Conservation (phyloP, 352 stramenopile species). For the Globisporangium middletonii region DNA sequence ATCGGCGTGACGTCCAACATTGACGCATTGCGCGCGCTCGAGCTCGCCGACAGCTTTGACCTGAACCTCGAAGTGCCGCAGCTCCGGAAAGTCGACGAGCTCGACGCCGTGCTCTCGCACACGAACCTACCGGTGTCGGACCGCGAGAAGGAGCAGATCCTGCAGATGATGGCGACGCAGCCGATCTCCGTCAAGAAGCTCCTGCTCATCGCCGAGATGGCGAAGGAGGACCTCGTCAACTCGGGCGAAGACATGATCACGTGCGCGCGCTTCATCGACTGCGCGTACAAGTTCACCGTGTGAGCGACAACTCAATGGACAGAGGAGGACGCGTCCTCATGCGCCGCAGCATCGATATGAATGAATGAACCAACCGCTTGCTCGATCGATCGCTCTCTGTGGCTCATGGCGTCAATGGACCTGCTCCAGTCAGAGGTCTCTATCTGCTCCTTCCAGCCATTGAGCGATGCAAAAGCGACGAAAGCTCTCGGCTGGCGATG, state of each 20-base stretch:
- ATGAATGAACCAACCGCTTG: no score
- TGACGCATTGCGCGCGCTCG: constrained; percentile 89
- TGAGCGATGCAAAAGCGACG: no score
- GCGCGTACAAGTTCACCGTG: constrained; percentile 65
- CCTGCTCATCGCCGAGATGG: constrained; percentile 96
- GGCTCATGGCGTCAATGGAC: no score
- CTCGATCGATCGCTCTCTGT: no score
- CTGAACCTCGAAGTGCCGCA: constrained; percentile 90
- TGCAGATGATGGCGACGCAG: constrained; percentile 74
- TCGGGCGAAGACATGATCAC: constrained; percentile 68
- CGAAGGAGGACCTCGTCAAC: constrained; percentile 79
- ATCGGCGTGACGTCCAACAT: constrained; percentile 94
- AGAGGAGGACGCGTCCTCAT: no score
- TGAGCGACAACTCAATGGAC: background rate
- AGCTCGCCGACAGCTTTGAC: constrained; percentile 93
- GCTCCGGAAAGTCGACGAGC: constrained; percentile 84
- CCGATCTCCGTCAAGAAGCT: constrained; percentile 99
- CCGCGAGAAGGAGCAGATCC: constrained; percentile 58
- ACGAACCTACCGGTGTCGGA: constrained; percentile 72
- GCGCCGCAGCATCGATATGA: no score
- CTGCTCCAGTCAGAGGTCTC: no score
- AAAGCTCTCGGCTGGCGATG: no score
- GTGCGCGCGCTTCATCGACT: constrained; percentile 75
- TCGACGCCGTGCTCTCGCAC: constrained; percentile 83
- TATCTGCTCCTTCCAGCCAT: no score